A percentile compares a stretch with the other conserved stretches of the same genome.
Evolutionary conservation across 1,139 yeast species (phyloP).

Genomic region (Magnusiomyces sp.): DNA sequence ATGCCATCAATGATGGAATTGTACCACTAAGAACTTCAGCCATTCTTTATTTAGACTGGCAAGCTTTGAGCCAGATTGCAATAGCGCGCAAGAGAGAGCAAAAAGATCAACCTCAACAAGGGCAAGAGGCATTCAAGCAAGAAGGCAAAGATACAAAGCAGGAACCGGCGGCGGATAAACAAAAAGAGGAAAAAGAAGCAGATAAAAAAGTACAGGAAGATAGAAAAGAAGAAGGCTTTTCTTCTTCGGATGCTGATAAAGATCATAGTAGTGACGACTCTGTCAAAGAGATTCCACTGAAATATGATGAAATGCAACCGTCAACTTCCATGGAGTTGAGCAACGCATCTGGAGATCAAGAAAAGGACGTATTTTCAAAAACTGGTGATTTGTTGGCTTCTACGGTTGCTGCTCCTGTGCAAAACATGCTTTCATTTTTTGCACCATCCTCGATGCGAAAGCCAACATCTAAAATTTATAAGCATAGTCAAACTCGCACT

Average conservation of each 20-base stretch:
- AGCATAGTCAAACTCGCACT: conserved; percentile 28
- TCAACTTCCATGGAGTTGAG: conserved; percentile 4
- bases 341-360: conserved; percentile 3
- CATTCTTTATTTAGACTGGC: conserved; percentile 68
- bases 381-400: conserved; percentile 3
- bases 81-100: conserved; percentile 23
- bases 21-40: conserved; percentile 89
- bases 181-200: conserved; percentile 1
- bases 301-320: not conserved
- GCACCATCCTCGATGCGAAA: conserved; percentile 29
- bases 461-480: conserved; percentile 28
- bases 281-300: conserved; percentile 12
- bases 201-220: conserved; percentile 6
- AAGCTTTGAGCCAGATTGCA: conserved; percentile 45
- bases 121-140: no score
- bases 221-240: conserved; percentile 21
- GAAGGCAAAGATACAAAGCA: not conserved
- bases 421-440: conserved; percentile 24
- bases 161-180: not conserved
- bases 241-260: conserved; percentile 19
- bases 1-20: conserved; percentile 80
- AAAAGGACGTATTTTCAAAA: conserved; percentile 1
- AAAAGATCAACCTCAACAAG: not conserved
- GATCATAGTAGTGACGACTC: conserved; percentile 12
- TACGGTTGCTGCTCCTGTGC: conserved; percentile 15